Evolutionary conservation across 2,329 filamentous ascomycete species (phyloP).

Genomic region (Verticillium klebahnii): DNA sequence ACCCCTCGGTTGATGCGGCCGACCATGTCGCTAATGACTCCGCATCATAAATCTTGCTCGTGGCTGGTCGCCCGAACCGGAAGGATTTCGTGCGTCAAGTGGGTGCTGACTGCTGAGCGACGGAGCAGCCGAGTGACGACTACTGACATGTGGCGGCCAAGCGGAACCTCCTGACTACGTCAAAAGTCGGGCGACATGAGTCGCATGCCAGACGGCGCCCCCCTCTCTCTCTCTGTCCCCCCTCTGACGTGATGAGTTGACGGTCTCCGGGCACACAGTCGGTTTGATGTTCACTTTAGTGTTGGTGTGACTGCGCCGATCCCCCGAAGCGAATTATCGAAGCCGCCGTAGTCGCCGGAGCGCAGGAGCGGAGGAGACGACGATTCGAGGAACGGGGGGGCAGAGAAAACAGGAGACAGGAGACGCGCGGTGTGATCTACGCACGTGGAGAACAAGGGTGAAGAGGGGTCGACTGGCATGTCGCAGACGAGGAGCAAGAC

Average conservation of each 20-base stretch:
- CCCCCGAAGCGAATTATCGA: not conserved
- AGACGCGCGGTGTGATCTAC: not conserved
- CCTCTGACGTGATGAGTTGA: not conserved
- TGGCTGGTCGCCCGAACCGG: not conserved
- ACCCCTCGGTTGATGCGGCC: not conserved
- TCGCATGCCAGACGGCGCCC: not conserved
- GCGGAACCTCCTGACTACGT: not conserved
- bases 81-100: not conserved
- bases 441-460: not conserved
- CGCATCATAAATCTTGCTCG: not conserved
- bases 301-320: not conserved
- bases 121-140: not conserved
- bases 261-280: not conserved
- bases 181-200: not conserved
- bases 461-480: not conserved
- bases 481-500: not conserved
- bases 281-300: not conserved
- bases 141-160: not conserved
- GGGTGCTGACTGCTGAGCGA: not conserved
- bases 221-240: too few relatives aligned
- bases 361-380: not conserved
- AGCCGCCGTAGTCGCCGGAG: not conserved
- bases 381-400: not conserved
- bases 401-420: not conserved
- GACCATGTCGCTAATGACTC: not conserved